Base-by-base conservation (phyloP, 306 rosid genomes). In the Castanea mollissima region DNA sequence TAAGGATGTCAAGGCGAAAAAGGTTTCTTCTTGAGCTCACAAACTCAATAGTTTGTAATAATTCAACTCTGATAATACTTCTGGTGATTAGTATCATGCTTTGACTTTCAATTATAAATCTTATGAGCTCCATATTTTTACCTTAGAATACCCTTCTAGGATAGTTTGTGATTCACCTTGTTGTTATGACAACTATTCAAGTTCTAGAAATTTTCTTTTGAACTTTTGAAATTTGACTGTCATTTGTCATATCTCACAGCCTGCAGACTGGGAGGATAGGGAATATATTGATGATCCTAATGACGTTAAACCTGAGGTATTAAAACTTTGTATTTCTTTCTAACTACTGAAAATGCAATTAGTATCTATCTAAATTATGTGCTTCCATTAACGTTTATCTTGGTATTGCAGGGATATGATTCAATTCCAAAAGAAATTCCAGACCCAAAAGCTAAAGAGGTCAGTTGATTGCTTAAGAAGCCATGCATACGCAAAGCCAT, bases 351-450 rank as follows among this genome's bases (percentile, higher is more conserved):
- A 70, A 72, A 52, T 59, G 35, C 25, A 70, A 63, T 16, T 51
- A 54, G 60, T 84, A 16, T 71, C 82, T 82, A 51, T 76, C 72
- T 59, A 23, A 75, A 62, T 35, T 41, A 68, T 59, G 25, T 25
- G 78, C 31, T 60, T 38, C 77, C 59, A 76, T 79, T 82, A 69
- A 76, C 74, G 55, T 79, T 15, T 65, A 57, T 69, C 20, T 83
- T 80, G 74, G 69, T 81, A 67, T 83, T 86, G 72, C 89, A 95
- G 99, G 98, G 93, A 74, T 93, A 96, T 68, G 97, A 93, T 83
- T 96, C 99, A 69, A 87, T 91, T 84, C 97, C 97, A 46, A 76
- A 58, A 59, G 96, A 96, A 87, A 89, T 96, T 83, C 94, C 94
- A 77, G 98, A 93, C 60, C 97, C 94, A 52, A 89, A 85, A 21